phyloP scores from a whole-genome alignment of 164 flowering plant species.

The Liriodendron chinense region DNA sequence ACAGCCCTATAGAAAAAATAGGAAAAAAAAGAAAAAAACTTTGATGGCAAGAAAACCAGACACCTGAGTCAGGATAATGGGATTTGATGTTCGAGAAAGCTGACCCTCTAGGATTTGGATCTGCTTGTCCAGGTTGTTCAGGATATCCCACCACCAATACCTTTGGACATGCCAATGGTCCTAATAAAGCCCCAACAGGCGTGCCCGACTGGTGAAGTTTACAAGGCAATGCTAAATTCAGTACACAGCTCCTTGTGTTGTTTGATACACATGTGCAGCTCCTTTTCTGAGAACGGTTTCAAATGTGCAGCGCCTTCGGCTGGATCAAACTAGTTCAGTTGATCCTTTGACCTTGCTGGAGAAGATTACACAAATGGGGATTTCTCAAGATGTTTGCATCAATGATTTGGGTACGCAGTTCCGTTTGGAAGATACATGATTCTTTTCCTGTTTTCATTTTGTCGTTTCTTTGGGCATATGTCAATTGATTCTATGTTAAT shows the following conservation, averaged over 20 bases:
- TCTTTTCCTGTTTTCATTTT: background rate
- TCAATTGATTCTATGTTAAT: background rate
- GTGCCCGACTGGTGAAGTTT: constrained; percentile 93
- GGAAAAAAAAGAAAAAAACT: background rate
- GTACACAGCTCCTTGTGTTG: background rate
- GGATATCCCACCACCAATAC: constrained; percentile 67
- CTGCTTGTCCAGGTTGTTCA: constrained; percentile 56
- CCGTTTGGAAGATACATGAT: background rate
- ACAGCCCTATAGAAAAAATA: too few species aligned
- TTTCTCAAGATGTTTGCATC: constrained; percentile 88
- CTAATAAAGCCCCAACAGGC: constrained; percentile 89
- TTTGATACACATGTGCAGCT: background rate
- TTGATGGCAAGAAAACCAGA: background rate
- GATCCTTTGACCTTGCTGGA: constrained; percentile 76
- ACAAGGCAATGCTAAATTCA: constrained; percentile 54
- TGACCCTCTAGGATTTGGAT: constrained; percentile 4
- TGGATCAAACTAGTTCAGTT: constrained; percentile 70
- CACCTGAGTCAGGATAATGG: background rate
- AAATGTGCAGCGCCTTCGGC: constrained; percentile 51
- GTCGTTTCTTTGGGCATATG: background rate
- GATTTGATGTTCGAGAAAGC: background rate
- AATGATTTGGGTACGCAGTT: constrained; percentile 77
- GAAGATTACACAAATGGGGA: constrained; percentile 58
- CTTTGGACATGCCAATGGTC: constrained; percentile 80
- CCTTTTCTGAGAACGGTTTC: constrained; percentile 11